phyloP scores from a whole-genome alignment of 2,329 filamentous ascomycete species.

The Cladophialophora bantiana region DNA sequence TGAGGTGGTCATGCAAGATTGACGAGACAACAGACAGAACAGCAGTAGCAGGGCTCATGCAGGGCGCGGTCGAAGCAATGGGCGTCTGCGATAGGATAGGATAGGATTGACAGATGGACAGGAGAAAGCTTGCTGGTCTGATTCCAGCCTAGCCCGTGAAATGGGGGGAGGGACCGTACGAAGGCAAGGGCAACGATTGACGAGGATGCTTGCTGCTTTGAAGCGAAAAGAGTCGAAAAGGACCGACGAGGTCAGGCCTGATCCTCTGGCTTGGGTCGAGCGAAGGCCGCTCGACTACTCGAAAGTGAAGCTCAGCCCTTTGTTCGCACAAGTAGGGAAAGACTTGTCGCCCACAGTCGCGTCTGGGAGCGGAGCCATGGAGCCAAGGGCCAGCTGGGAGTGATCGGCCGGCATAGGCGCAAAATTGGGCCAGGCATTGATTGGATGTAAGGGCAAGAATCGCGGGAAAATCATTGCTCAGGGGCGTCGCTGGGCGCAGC shows the following conservation, averaged over 20 bases:
- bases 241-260: slow-evolving; percentile 19
- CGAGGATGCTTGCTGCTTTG: slow-evolving; percentile 11
- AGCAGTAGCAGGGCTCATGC: slow-evolving; percentile 19
- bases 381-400: neutral
- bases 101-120: slow-evolving; percentile 29
- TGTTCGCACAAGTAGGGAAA: neutral
- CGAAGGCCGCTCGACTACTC: neutral
- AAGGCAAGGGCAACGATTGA: slow-evolving; percentile 11
- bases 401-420: slow-evolving; percentile 25
- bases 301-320: slow-evolving; percentile 4
- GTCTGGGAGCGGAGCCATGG: slow-evolving; percentile 28
- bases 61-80: slow-evolving; percentile 18
- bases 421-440: slow-evolving; percentile 17
- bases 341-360: slow-evolving; percentile 21
- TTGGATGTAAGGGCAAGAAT: slow-evolving; percentile 25
- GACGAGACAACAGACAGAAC: slow-evolving; percentile 21
- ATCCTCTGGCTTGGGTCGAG: slow-evolving; percentile 16
- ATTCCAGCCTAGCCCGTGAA: slow-evolving; percentile 17
- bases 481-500: slow-evolving; percentile 26
- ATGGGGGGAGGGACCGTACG: neutral
- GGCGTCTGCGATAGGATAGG: slow-evolving; percentile 11
- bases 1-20: slow-evolving; percentile 16
- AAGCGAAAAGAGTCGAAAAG: slow-evolving; percentile 17
- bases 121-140: slow-evolving; percentile 24
- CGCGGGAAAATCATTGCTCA: slow-evolving; percentile 35